These are phyloP conservation scores for Aspergillus candidus DNA, from an alignment of 2,329 filamentous ascomycete genomes.

Conservation along the genomic window DNA sequence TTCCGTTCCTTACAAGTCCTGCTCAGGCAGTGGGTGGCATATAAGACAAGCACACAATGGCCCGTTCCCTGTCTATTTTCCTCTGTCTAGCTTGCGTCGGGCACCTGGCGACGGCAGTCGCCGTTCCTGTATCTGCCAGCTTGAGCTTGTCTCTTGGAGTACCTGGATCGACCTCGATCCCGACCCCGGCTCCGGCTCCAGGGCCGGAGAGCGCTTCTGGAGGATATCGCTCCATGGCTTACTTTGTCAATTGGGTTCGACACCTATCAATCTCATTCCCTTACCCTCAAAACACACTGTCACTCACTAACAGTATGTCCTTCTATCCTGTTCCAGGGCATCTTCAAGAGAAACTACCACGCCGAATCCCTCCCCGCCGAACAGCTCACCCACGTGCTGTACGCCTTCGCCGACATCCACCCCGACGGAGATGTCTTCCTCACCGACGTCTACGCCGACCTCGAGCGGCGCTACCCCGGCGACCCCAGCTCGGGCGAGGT, in stretches of 20 bases:
- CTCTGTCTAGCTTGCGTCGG: too few species aligned
- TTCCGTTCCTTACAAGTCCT: too few species aligned
- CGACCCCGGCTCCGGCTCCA: too few species aligned
- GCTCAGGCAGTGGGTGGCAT: too few species aligned
- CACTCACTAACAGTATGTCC: background rate
- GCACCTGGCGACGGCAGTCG: too few species aligned
- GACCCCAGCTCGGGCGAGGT: conserved; percentile 59
- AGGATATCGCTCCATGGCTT: conserved; percentile 34
- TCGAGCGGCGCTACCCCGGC: conserved; percentile 60
- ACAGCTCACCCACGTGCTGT: conserved; percentile 82
- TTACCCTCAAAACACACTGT: background rate
- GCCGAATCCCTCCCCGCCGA: conserved; percentile 76
- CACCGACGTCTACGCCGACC: conserved; percentile 63
- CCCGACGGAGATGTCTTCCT: conserved; percentile 76
- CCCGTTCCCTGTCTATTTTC: too few species aligned
- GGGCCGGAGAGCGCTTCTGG: too few species aligned
- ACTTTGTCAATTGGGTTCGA: conserved; percentile 44
- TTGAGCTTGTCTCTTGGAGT: too few species aligned
- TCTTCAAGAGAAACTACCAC: conserved; percentile 79
- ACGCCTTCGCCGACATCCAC: conserved; percentile 82
- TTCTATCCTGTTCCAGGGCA: conserved; percentile 49
- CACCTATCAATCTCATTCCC: background rate
- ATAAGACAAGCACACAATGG: too few species aligned
- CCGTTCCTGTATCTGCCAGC: too few species aligned
- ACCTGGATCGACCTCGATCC: too few species aligned